phyloP scores from a whole-genome alignment of 2,329 filamentous ascomycete species.

The Celoporthe dispersa region DNA sequence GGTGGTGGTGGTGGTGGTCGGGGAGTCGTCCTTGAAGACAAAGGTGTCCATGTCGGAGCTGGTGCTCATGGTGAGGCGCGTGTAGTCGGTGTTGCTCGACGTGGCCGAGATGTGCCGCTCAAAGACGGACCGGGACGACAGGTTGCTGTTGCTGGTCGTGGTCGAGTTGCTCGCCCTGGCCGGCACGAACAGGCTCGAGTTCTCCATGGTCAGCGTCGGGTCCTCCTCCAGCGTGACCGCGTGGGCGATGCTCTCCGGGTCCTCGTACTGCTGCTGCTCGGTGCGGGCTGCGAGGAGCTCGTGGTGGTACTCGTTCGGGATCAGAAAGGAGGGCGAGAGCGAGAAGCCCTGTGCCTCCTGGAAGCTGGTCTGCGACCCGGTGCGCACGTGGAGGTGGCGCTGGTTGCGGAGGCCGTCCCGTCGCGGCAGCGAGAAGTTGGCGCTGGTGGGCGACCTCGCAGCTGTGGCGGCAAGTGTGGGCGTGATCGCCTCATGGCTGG shows the following conservation, averaged over 20 bases:
- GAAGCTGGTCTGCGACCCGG: conserved; percentile 57
- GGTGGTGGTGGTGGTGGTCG: conserved; percentile 22
- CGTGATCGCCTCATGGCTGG: conserved; percentile 47
- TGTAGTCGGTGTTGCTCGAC: conserved; percentile 58
- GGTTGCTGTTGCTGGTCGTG: conserved; percentile 51
- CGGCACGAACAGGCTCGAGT: conserved; percentile 40
- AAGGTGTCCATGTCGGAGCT: conserved; percentile 45
- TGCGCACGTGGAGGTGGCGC: conserved; percentile 43
- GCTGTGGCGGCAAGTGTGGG: conserved; percentile 43
- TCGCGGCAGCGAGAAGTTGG: conserved; percentile 58
- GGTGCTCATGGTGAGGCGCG: conserved; percentile 58
- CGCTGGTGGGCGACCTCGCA: conserved; percentile 46
- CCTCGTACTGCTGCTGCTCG: conserved; percentile 39
- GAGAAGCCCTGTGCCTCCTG: conserved; percentile 63
- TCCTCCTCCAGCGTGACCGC: conserved; percentile 42
- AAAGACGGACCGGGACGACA: conserved; percentile 52
- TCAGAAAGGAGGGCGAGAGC: conserved; percentile 65
- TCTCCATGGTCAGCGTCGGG: conserved; percentile 41
- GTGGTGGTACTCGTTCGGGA: conserved; percentile 62
- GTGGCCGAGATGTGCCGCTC: conserved; percentile 58
- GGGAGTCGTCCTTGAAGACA: conserved; percentile 31
- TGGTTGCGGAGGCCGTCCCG: conserved; percentile 38
- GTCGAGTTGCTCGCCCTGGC: conserved; percentile 61
- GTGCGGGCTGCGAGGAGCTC: conserved; percentile 53
- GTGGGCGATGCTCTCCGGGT: conserved; percentile 41